These are phyloP conservation scores for Rubia yunnanensis DNA, from an alignment of 257 asterid species.

Conservation along the genomic window DNA sequence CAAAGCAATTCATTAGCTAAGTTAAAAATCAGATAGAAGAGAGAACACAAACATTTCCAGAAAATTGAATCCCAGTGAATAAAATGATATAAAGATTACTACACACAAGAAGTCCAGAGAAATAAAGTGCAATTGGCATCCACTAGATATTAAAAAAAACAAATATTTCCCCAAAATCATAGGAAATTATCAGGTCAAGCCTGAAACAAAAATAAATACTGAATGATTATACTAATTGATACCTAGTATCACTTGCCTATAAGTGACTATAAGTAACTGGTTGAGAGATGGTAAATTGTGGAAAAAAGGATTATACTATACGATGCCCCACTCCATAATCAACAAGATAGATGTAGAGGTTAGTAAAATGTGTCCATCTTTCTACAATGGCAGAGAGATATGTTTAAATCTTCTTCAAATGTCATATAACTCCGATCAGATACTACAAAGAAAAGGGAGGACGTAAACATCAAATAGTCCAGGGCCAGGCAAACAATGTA, in stretches of 20 bases:
- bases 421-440: neutral
- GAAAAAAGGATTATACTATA: neutral
- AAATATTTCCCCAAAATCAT: neutral
- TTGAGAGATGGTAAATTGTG: neutral
- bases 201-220: neutral
- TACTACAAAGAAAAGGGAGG: neutral
- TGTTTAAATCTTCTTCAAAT: neutral
- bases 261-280: neutral
- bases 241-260: neutral
- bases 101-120: neutral
- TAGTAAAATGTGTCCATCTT: neutral
- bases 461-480: slow-evolving; percentile 1
- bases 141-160: too few species aligned
- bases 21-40: slow-evolving; percentile 4
- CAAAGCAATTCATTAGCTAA: slow-evolving; percentile 8
- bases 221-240: neutral
- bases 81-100: neutral
- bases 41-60: neutral
- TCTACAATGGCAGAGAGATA: neutral
- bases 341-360: neutral
- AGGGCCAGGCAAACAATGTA: neutral
- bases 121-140: neutral
- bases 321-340: neutral
- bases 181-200: neutral
- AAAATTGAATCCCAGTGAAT: neutral